These are phyloP conservation scores for Colletotrichum camelliae DNA, from an alignment of 2,329 filamentous ascomycete species.

Conservation along the genomic window DNA sequence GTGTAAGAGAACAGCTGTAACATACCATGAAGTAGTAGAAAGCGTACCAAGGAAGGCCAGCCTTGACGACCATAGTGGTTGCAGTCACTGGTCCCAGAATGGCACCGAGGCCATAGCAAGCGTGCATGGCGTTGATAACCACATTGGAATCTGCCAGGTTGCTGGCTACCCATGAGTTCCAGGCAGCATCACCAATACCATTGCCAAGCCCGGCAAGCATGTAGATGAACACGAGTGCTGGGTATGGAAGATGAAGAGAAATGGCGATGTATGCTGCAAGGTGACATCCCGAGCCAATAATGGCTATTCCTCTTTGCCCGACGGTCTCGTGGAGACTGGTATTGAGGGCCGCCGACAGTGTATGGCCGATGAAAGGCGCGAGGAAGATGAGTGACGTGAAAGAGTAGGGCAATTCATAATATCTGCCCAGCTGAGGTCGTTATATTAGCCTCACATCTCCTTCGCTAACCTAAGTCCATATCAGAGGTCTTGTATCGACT, in stretches of 20 bases:
- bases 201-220: conserved; percentile 74
- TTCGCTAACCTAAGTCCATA: not conserved
- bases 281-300: conserved; percentile 68
- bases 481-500: not conserved
- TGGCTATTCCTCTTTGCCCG: conserved; percentile 74
- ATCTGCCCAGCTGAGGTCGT: conserved; percentile 29
- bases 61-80: conserved; percentile 72
- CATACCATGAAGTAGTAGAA: conserved; percentile 77
- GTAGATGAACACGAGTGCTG: conserved; percentile 69
- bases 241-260: conserved; percentile 71
- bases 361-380: conserved; percentile 70
- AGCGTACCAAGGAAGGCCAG: conserved; percentile 66
- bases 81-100: conserved; percentile 73
- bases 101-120: conserved; percentile 74
- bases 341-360: conserved; percentile 66
- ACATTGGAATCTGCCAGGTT: conserved; percentile 77
- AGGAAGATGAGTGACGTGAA: conserved; percentile 72
- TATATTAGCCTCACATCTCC: not conserved
- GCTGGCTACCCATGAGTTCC: conserved; percentile 64
- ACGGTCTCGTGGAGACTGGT: conserved; percentile 67
- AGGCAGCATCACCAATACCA: conserved; percentile 66
- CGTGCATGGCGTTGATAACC: conserved; percentile 74
- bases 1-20: conserved; percentile 12
- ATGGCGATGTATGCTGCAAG: conserved; percentile 69
- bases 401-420: conserved; percentile 66